phyloP scores from a whole-genome alignment of 441 rosid genomes.

The Biscutella auriculata region DNA sequence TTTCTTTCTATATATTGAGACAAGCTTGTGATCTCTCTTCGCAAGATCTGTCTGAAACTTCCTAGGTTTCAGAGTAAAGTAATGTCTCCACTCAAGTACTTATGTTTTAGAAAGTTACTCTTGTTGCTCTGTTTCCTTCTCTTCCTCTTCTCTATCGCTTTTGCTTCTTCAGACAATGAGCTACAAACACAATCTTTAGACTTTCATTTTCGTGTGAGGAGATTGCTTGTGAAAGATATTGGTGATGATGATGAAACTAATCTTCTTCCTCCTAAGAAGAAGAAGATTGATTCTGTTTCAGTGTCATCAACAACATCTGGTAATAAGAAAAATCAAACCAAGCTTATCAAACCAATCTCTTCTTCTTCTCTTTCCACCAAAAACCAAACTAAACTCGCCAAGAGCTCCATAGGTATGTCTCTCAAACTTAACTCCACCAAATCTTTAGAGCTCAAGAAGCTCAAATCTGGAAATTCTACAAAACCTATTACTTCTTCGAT shows the following conservation, averaged over 20 bases:
- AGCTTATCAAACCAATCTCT: slow-evolving; percentile 22
- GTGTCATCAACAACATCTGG: slow-evolving; percentile 3
- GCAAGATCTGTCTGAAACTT: slow-evolving; percentile 22
- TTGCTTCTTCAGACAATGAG: slow-evolving; percentile 27
- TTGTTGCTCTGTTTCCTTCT: slow-evolving; percentile 28
- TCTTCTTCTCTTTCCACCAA: slow-evolving; percentile 23
- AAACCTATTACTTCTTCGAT: slow-evolving; percentile 18
- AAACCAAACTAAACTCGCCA: slow-evolving; percentile 37
- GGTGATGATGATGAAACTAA: slow-evolving; percentile 16
- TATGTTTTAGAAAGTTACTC: slow-evolving; percentile 32
- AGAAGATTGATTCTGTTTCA: slow-evolving; percentile 21
- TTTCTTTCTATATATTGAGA: slow-evolving; percentile 17
- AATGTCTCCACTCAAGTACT: slow-evolving; percentile 36
- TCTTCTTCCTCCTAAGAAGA: slow-evolving; percentile 33
- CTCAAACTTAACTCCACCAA: slow-evolving; percentile 40
- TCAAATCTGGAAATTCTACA: slow-evolving; percentile 35
- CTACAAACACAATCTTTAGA: slow-evolving; percentile 16
- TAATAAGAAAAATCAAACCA: slow-evolving; percentile 47
- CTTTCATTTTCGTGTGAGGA: slow-evolving; percentile 26
- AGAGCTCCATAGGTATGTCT: slow-evolving; percentile 15
- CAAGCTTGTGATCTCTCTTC: slow-evolving; percentile 18
- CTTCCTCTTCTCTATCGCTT: slow-evolving; percentile 27
- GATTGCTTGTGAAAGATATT: slow-evolving; percentile 30
- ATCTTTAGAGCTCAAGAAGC: slow-evolving; percentile 31
- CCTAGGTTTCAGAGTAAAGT: slow-evolving; percentile 21